Evolutionary conservation across 2,329 filamentous ascomycete species (phyloP), one percentile per base, ranked within the genome.

Genomic region (Teratosphaeria pseudoeucalypti): DNA sequence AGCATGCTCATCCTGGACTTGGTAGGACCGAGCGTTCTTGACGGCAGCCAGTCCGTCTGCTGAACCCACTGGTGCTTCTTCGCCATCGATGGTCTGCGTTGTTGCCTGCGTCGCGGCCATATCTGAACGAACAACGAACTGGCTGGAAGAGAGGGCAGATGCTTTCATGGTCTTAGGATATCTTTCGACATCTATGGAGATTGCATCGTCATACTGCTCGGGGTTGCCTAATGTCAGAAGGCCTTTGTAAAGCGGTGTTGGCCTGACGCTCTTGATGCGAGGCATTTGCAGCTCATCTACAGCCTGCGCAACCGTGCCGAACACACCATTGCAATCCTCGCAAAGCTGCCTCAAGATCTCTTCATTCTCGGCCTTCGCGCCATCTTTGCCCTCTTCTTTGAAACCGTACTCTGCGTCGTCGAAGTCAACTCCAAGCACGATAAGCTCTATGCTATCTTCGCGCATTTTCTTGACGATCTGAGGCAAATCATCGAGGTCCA

Each of bases 331-430:
- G 68, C 89, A 92, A 54, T 82, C 79, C 9, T 89, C 82, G 3
- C 83, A 82, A 7, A 97, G 78, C 2, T 76, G 71, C 62, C 78
- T 83, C 19, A 97, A 77, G 0, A 85, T 76, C 1, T 73, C 71
- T 71, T 99, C 94, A 66, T 95, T 96, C 54, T 81, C 75, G n/a
- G 75, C 76, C 80, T 97, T 97, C 57, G 74, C 71, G 0, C 72
- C 65, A 19, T 86, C 77, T 71, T 99, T 99, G 64, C 88, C 83
- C 72, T 96, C 91, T 75, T 97, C 92, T 72, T 95, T 95, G 71
- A 90, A 89, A 52, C 92, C 92, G 70, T 87, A 96, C 2, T 95
- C 91, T 1, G 84, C 72, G 71, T 96, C 91, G 70, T 99, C 91
- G 73, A 99, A 97, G 72, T 99, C 94, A 19, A 95, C 84, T 14